Evolutionary conservation across 768 basidiomycete species (phyloP).

Genomic region (Pleurotus pulmonarius): DNA sequence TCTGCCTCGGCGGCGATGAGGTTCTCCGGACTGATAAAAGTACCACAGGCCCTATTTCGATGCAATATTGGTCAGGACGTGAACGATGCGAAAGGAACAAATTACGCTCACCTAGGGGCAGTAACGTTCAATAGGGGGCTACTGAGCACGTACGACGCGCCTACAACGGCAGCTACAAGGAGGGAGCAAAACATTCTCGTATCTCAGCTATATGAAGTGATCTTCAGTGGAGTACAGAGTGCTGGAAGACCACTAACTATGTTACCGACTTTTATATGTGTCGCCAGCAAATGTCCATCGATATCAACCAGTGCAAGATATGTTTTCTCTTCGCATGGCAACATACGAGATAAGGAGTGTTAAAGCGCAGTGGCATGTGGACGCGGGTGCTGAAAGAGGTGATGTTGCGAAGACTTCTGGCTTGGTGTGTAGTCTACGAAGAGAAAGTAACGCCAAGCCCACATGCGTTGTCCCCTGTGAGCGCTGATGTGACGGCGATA

Average conservation of each 20-base stretch:
- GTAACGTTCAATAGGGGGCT: slow-evolving; percentile 15
- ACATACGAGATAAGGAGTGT: not conserved
- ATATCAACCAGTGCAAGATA: not conserved
- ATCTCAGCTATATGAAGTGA: not conserved
- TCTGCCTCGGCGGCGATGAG: slow-evolving; percentile 33
- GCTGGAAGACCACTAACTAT: not conserved
- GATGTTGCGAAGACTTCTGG: too few relatives aligned
- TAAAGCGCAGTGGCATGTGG: not conserved
- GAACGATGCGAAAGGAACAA: slow-evolving; percentile 9
- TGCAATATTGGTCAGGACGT: not conserved
- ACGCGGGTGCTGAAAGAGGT: too few relatives aligned
- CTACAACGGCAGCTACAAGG: slow-evolving; percentile 23
- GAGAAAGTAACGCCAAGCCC: too few relatives aligned
- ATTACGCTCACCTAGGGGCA: slow-evolving; percentile 12
- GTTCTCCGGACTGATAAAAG: slow-evolving; percentile 29
- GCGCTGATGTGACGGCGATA: too few relatives aligned
- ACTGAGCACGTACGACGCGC: slow-evolving; percentile 22
- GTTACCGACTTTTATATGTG: not conserved
- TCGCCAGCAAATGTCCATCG: not conserved
- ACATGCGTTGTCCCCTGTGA: too few relatives aligned
- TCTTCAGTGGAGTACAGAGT: not conserved
- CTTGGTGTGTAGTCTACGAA: too few relatives aligned
- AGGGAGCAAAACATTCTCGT: slow-evolving; percentile 22
- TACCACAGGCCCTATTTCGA: slow-evolving; percentile 35
- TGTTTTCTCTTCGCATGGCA: not conserved